Evolutionary conservation across 352 stramenopile species (phyloP), one percentile per base, ranked within the genome.

Genomic region (Globisporangium alternatum): DNA sequence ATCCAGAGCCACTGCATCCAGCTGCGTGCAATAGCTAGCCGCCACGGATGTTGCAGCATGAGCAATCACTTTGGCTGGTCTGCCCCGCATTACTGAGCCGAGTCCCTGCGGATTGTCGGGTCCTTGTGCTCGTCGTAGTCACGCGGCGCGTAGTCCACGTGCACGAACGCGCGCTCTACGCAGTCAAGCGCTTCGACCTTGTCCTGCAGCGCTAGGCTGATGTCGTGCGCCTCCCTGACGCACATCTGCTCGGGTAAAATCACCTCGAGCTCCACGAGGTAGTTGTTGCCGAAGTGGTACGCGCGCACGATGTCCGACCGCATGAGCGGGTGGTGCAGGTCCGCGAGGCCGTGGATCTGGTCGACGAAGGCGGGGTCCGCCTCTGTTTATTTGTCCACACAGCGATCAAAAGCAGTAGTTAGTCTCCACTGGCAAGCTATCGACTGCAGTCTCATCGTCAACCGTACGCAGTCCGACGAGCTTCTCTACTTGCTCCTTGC

Each of bases 201-300:
- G 67, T 98, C 89, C 70, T 99, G 96, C 53, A 99, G 81, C 61
- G 95, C 95, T 62, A 99, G 89, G 53, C 94, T 97, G 62, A 99
- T 97, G 74, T 99, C 97, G 78, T 99, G 97, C 39, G 88, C 91
- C 49, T 98, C 93, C 58, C 88, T 86, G 13, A 99, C 80, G 22
- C 88, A 86, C 72, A 98, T 99, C 25, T 89, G 78, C 56, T 91
- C 79, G 2, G 96, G 95, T 52, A 93, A 56, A 49, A 95, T 88
- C 17, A 95, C 83, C 67, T 95, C 86, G 59, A 95, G 70, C 64
- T 95, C 86, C 25, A 95, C 86, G 28, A 98, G 76, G 68, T 98
- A 99, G 70, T 98, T 98, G 67, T 96, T 97, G 62, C 96, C 97
- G 71, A 98, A 99, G 69, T 99, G 95, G 72, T 99, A 99, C 7